These are phyloP conservation scores for Letharia lupina DNA, from an alignment of 495 filamentous ascomycete genomes.

Conservation along the genomic window DNA sequence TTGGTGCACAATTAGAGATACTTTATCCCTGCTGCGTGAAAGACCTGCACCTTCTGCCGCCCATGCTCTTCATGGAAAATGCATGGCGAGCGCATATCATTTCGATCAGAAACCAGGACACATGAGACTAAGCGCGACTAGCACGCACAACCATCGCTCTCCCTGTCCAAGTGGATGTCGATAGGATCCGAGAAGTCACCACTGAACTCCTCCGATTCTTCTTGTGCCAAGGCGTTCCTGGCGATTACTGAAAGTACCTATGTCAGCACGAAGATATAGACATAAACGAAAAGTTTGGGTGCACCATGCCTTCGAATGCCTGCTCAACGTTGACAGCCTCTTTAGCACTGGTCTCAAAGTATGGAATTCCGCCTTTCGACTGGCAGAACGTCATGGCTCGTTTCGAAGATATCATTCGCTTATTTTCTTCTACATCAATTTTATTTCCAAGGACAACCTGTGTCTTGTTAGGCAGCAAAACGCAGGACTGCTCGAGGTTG, in stretches of 20 bases:
- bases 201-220: conserved; percentile 87
- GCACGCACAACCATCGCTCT: conserved; percentile 86
- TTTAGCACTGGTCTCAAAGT: conserved; percentile 99
- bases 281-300: background rate
- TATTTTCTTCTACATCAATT: conserved; percentile 97
- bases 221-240: conserved; percentile 86
- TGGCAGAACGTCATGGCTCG: conserved; percentile 95
- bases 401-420: conserved; percentile 91
- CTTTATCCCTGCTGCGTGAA: background rate
- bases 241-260: conserved; percentile 67
- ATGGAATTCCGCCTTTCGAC: conserved; percentile 92
- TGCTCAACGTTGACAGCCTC: conserved; percentile 98
- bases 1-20: background rate
- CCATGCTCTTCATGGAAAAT: conserved; percentile 6
- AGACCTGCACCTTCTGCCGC: background rate
- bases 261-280: conserved; percentile 14
- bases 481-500: conserved; percentile 6
- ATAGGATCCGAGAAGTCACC: conserved; percentile 96
- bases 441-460: conserved; percentile 96
- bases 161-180: conserved; percentile 89
- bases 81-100: conserved; percentile 3
- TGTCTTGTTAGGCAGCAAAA: background rate
- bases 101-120: background rate
- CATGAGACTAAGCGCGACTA: conserved; percentile 28
- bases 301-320: conserved; percentile 79